Evolutionary conservation across 768 basidiomycete species (phyloP).

Genomic region (Neoboletus subvelutipes): DNA sequence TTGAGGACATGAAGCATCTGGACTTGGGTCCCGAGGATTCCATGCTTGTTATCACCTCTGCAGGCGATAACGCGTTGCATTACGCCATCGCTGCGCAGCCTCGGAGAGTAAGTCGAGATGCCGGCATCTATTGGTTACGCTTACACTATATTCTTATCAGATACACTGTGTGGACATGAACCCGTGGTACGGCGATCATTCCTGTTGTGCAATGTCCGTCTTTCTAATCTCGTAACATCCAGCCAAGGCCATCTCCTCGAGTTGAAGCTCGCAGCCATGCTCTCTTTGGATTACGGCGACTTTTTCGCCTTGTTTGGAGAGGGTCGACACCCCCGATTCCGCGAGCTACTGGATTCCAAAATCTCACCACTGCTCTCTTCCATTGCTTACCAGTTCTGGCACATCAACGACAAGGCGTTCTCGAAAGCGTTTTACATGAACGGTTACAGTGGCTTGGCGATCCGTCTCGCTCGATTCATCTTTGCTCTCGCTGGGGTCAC

Average conservation of each 20-base stretch:
- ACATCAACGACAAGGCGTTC: slow-evolving; percentile 52
- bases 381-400: slow-evolving; percentile 77
- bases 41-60: slow-evolving; percentile 72
- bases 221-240: neutral
- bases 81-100: slow-evolving; percentile 70
- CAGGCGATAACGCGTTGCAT: slow-evolving; percentile 78
- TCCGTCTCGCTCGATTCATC: slow-evolving; percentile 57
- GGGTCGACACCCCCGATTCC: slow-evolving; percentile 60
- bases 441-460: slow-evolving; percentile 68
- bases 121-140: neutral
- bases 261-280: slow-evolving; percentile 69
- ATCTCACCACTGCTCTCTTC: slow-evolving; percentile 70
- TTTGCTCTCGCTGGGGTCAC: slow-evolving; percentile 61
- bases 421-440: slow-evolving; percentile 59
- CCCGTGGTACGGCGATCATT: slow-evolving; percentile 42
- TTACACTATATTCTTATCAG: slow-evolving; percentile 18
- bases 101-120: slow-evolving; percentile 39
- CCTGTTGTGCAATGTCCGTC: neutral
- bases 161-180: slow-evolving; percentile 78
- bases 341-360: slow-evolving; percentile 54
- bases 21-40: slow-evolving; percentile 59
- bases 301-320: slow-evolving; percentile 69
- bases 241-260: slow-evolving; percentile 78
- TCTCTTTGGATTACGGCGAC: slow-evolving; percentile 54
- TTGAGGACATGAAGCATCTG: slow-evolving; percentile 66